Base-by-base conservation (phyloP, 768 basidiomycete species). In the Tephrocybe sp. region DNA sequence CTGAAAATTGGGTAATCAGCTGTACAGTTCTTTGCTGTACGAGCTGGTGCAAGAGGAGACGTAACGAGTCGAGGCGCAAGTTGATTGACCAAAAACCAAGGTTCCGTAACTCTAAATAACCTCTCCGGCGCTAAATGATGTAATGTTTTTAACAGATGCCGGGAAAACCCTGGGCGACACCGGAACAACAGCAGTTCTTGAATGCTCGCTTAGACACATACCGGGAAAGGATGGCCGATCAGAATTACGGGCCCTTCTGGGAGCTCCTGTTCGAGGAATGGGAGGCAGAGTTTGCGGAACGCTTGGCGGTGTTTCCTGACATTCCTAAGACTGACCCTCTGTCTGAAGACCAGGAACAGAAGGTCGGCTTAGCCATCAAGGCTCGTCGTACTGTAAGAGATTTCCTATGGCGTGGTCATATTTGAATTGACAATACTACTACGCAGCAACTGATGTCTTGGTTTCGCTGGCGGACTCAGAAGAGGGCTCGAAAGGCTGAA, bases 381-480 rank as follows among this genome's bases (percentile, higher is more conserved):
- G 27, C 11, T 10, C 18, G 33, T 1, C 27, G 10, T 12, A 12
- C 1, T 8, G 44, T 46, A 34, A 41, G 50, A 38, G 18, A 8
- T 4, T 38, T 38, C 16, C 4, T 19, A 10, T 34, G 11, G 5
- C 18, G 16, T 12, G 3, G n/a, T 38, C 8, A 38, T 19, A 12
- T 12, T 19, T 38, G 18, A 6, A 19, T 38, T 18, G 6, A 4
- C 18, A 18, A 6, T 19, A 16, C 21, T 19, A 6, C 16, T 6
- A 5, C 5, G 10, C n/a, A 52, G 51, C 51, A 47, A 43, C 33
- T 47, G 1, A 23, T 18, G 5, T 30, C 41, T 1, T 52, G 34
- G 45, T 52, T 18, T 19, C 5, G 36, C 16, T 52, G 40, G 45
- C 18, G 22, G 7, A 25, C 44, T 7, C 24, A 27, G 3, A 46